phyloP scores from a whole-genome alignment of 2,329 filamentous ascomycete genomes.

The Sporothrix inflata region DNA sequence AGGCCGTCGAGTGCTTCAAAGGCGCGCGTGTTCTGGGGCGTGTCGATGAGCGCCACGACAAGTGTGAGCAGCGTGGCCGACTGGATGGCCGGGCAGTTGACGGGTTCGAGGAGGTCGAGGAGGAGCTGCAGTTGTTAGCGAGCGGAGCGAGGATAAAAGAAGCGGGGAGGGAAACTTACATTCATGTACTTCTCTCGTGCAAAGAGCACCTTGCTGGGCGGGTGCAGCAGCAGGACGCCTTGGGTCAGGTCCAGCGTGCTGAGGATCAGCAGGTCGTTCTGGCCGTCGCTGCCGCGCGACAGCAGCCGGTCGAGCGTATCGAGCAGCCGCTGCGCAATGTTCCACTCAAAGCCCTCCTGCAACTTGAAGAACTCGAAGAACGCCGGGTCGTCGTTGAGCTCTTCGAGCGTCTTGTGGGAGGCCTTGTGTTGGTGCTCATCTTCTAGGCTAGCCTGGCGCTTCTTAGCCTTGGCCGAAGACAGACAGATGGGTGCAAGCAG shows the following conservation, averaged over 20 bases:
- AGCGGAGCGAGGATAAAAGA: background rate
- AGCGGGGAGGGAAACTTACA: slow-evolving; percentile 49
- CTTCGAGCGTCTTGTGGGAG: slow-evolving; percentile 63
- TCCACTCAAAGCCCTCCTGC: slow-evolving; percentile 98
- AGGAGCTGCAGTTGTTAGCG: slow-evolving; percentile 71
- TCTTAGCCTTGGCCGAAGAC: slow-evolving; percentile 49
- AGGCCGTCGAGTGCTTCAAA: slow-evolving; percentile 93
- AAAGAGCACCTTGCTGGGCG: slow-evolving; percentile 85
- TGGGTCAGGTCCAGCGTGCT: slow-evolving; percentile 87
- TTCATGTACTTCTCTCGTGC: slow-evolving; percentile 94
- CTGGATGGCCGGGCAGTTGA: slow-evolving; percentile 90
- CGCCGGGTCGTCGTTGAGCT: slow-evolving; percentile 79
- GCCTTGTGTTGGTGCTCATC: slow-evolving; percentile 39
- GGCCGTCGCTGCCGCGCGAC: slow-evolving; percentile 51
- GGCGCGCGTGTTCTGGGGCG: slow-evolving; percentile 83
- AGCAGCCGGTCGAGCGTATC: slow-evolving; percentile 47
- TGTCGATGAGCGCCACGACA: slow-evolving; percentile 84
- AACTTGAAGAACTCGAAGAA: slow-evolving; percentile 96
- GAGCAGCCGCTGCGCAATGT: slow-evolving; percentile 84
- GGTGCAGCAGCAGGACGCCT: slow-evolving; percentile 84
- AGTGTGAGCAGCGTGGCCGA: slow-evolving; percentile 87
- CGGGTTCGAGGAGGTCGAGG: slow-evolving; percentile 89
- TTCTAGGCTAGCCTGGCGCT: slow-evolving; percentile 20
- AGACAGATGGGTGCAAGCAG: slow-evolving; percentile 94
- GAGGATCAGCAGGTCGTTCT: slow-evolving; percentile 86